Base-by-base conservation (phyloP, 2,329 filamentous ascomycete species). In the Nigrospora oryzae region DNA sequence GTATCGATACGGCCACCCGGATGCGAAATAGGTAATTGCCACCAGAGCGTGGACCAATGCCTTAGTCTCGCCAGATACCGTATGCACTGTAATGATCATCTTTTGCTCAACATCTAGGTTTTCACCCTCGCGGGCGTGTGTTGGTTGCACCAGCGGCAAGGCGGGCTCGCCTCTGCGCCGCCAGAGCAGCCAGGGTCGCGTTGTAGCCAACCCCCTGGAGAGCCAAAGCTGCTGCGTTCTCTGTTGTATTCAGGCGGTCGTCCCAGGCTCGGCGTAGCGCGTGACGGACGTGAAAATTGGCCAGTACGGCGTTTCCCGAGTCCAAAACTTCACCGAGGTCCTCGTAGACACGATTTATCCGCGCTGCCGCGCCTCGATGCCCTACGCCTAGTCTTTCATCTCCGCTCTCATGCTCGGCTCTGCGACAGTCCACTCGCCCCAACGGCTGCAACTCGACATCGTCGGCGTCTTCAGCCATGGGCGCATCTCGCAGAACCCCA, bases 151-250 rank as follows among this genome's bases (percentile, higher is more conserved):
- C 23, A 28, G 23, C 23, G 7, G 23, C 23, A 28, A 28, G 23
- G 5, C 23, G 23, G 23, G 23, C 23, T 28, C 23, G 23, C 51
- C 62, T 64, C 51, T 63, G 68, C 50, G 73, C 71, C 46, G 72
- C 69, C 33, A 77, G 57, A 5, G 73, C 70, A n/a, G 74, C 74
- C 49, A 77, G 57, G 2, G 73, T 73, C 12, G 73, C 71, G 19
- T 71, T 72, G 53, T 78, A 79, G 38, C 75, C 66, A 39, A 79
- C 61, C n/a, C 70, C 71, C 51, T 73, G 73, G 17, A 80, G 58
- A 13, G 75, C 71, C 49, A 73, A 71, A 1, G 73, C 71, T 5
- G 74, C 68, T 19, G 70, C 68, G 39, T 61, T 65, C 52, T 73
- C 68, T 11, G 58, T 51, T 1, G 53, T 55, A 28, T 51, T 55